Evolutionary conservation across 768 basidiomycete genomes (phyloP).

Genomic region (Lyophyllum atratum): DNA sequence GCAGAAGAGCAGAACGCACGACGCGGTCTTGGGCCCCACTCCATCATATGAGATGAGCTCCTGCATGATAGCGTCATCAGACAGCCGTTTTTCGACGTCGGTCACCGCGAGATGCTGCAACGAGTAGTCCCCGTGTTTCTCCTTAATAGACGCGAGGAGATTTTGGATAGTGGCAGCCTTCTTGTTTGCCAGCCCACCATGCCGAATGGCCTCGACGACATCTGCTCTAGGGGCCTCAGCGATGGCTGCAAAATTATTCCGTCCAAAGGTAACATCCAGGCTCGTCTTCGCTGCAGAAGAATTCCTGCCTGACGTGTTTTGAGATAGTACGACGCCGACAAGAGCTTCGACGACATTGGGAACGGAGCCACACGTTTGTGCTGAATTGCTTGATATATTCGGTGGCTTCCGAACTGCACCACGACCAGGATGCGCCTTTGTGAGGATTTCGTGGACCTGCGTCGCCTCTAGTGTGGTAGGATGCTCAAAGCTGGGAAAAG

Average conservation of each 20-base stretch:
- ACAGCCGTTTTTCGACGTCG: conserved; percentile 22
- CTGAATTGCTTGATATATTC: conserved; percentile 34
- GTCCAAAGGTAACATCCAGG: conserved; percentile 50
- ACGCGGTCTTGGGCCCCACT: conserved; percentile 65
- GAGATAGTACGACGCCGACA: conserved; percentile 60
- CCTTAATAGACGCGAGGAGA: conserved; percentile 42
- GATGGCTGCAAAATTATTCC: conserved; percentile 51
- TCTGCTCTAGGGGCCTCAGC: conserved; percentile 40
- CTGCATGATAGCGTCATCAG: conserved; percentile 55
- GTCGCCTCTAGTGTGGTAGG: conserved; percentile 46
- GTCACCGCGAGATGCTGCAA: conserved; percentile 50
- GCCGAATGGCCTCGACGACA: conserved; percentile 52
- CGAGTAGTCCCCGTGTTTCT: conserved; percentile 53
- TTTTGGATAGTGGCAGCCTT: conserved; percentile 58
- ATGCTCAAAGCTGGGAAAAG: conserved; percentile 45
- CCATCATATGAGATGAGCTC: conserved; percentile 58
- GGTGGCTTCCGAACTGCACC: conserved; percentile 28
- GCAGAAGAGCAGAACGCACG: conserved; percentile 63
- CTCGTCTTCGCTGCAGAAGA: conserved; percentile 49
- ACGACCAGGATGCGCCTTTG: conserved; percentile 34
- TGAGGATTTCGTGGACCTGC: conserved; percentile 43
- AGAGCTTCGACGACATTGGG: conserved; percentile 60
- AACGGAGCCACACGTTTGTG: conserved; percentile 44
- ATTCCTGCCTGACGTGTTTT: conserved; percentile 56
- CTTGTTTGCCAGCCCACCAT: conserved; percentile 61